These are phyloP conservation scores for Komagataella mondaviorum DNA, from an alignment of 805 yeast genomes.

Conservation along the genomic window DNA sequence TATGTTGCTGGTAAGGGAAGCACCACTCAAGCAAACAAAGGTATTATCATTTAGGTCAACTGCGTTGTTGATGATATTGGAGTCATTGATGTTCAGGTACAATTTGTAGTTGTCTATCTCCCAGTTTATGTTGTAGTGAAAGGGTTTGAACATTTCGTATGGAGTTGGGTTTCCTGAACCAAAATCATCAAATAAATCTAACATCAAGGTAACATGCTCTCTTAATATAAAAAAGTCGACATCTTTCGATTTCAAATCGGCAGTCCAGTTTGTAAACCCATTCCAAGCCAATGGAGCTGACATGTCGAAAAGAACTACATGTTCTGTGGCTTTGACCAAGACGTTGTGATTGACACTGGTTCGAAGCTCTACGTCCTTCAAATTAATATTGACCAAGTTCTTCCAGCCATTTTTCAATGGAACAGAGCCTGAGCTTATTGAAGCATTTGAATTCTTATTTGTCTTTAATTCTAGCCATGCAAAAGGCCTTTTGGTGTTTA, in stretches of 20 bases:
- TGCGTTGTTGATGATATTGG: constrained; percentile 82
- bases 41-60: constrained; percentile 72
- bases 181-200: constrained; percentile 70
- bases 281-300: constrained; percentile 79
- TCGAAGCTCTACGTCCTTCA: constrained; percentile 49
- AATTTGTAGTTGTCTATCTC: constrained; percentile 39
- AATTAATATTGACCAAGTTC: constrained; percentile 28
- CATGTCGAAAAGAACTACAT: constrained; percentile 38
- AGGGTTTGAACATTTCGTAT: constrained; percentile 70
- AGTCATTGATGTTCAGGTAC: constrained; percentile 71
- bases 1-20: constrained; percentile 29
- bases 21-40: constrained; percentile 63
- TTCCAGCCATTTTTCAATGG: constrained; percentile 44
- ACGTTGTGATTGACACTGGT: constrained; percentile 86
- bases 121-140: constrained; percentile 50
- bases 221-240: constrained; percentile 55
- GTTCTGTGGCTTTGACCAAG: constrained; percentile 47
- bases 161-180: constrained; percentile 56
- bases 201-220: constrained; percentile 65
- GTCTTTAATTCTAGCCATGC: constrained; percentile 84
- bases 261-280: constrained; percentile 57
- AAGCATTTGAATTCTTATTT: constrained; percentile 35
- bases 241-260: constrained; percentile 36
- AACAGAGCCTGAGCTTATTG: constrained; percentile 32
- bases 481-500: constrained; percentile 41